Conservation (phyloP, 257 asterid species). For the Nicotiana obtusifolia region DNA sequence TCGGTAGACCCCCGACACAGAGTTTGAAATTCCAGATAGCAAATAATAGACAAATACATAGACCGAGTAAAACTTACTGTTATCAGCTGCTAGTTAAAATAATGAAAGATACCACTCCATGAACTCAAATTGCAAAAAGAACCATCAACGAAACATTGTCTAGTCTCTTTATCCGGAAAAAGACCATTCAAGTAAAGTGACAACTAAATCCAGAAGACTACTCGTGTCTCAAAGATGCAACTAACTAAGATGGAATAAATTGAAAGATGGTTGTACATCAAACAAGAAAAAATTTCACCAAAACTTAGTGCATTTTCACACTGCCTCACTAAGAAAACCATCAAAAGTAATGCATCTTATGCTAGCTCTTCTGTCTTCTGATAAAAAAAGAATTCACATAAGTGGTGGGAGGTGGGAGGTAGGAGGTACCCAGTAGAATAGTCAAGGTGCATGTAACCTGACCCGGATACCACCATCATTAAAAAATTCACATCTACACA, state of each 20-base stretch:
- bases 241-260: not conserved
- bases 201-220: not conserved
- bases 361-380: not conserved
- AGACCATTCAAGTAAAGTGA: not conserved
- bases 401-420: not conserved
- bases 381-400: not conserved
- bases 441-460: not conserved
- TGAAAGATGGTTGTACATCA: not conserved
- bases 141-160: not conserved
- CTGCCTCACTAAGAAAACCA: not conserved
- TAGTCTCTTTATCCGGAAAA: not conserved
- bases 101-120: not conserved
- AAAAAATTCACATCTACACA: not conserved
- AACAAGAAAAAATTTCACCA: not conserved
- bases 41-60: not conserved
- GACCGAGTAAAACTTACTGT: not conserved
- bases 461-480: no score
- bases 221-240: not conserved
- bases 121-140: not conserved
- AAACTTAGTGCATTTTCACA: not conserved
- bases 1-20: no score
- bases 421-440: not conserved
- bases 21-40: not conserved
- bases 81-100: not conserved
- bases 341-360: not conserved